Evolutionary conservation across 179 eudicot species (phyloP), one percentile per base, ranked within the genome.

Genomic region (Drosera spatulata): DNA sequence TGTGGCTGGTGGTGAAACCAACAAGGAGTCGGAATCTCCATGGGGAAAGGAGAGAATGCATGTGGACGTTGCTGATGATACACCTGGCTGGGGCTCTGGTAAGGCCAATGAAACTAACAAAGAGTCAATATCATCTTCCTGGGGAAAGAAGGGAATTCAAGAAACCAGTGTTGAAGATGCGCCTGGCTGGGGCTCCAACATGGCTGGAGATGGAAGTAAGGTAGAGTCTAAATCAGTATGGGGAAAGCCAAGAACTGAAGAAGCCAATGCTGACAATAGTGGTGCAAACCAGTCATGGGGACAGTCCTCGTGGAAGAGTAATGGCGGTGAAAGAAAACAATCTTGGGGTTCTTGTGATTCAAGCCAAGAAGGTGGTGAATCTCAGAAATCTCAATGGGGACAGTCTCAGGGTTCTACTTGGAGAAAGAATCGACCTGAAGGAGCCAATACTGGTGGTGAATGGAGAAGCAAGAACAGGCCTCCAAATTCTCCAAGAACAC

Each of bases 371-470:
- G 12, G 12, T 41, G 51, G 46, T 48, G 73, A 63, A 22, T 54
- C 41, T 22, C 73, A 67, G 37, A 57, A 71, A 50, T 64, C 81
- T 47, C 75, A 73, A 7, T 73, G 85, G 82, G 80, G 85, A 38
- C 74, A 69, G 45, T 71, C 80, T 11, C 60, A 79, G 53, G 78
- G 80, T 15, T 65, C 69, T 4, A 58, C 70, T 37, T 72, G 72
- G 41, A 76, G 73, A 62, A 79, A 70, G 63, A 73, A 73, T 50
- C 68, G 69, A 6, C 58, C 68, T 49, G 81, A 72, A 60, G 79
- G 74, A 41, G 75, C 75, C 15, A 82, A 80, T 62, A 85, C 81
- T 46, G 80, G 96, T 11, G 83, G 88, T 11, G 91, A 87, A 43
- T 76, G 88, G 85, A 82, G 68, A 66, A 78, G 70, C 58, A 70